A percentile compares a stretch with the other conserved stretches of the same genome.
These are phyloP conservation scores for Carex myosuroides DNA, from an alignment of 176 grass and related monocot genomes.

Conservation along the genomic window DNA sequence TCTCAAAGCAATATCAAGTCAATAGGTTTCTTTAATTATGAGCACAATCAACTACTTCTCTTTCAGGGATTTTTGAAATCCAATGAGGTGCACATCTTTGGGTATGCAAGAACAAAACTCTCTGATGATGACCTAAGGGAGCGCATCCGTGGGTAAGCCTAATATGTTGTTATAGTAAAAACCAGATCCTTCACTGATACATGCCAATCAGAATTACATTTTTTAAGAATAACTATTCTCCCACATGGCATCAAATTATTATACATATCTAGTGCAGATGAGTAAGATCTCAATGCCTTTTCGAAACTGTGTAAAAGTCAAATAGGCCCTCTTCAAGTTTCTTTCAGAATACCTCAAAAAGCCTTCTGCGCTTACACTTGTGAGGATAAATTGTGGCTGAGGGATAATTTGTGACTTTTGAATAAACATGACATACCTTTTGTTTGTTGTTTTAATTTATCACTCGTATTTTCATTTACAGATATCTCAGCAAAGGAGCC, in stretches of 20 bases:
- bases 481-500: conserved; percentile 62
- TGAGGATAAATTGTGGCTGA: not conserved
- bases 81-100: conserved; percentile 83
- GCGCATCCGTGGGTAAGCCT: conserved; percentile 64
- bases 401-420: not conserved
- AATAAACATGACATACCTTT: not conserved
- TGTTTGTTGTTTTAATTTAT: not conserved
- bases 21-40: not conserved
- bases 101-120: conserved; percentile 87
- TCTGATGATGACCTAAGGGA: conserved; percentile 84
- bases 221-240: not conserved
- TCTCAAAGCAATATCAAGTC: not conserved
- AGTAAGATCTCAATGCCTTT: not conserved
- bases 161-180: conserved; percentile 11
- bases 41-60: conserved; percentile 9
- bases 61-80: conserved; percentile 72
- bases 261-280: not conserved
- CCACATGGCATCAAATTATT: not conserved
- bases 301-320: conserved; percentile 6
- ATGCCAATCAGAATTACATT: not conserved
- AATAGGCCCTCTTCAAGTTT: conserved; percentile 10
- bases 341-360: not conserved
- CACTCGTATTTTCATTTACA: conserved; percentile 20
- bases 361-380: not conserved
- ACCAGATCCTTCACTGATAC: not conserved